Evolutionary conservation across 2,329 filamentous ascomycete genomes (phyloP), one percentile per base, ranked within the genome.

Genomic region (Epichloe scottii): DNA sequence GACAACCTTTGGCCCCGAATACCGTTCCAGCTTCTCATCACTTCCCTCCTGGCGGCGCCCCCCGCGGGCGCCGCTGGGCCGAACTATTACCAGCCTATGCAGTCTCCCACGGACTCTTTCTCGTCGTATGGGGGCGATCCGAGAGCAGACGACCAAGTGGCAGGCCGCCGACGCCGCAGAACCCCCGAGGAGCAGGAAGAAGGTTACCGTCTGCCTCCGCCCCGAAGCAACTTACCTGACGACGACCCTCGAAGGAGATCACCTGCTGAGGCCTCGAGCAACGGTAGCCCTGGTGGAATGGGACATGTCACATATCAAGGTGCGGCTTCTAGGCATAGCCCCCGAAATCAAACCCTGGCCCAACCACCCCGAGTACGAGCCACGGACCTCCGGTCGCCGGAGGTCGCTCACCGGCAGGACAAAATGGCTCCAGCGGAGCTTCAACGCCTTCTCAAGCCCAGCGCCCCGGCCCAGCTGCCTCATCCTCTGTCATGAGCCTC

Each of bases 231-330:
- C 26, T 66, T 66, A 30, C 59, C 65, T 40, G 75, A 78, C 15
- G 74, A 78, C 30, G 73, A 76, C 53, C 67, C 69, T 34, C 69
- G 73, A 47, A 66, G 75, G 54, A 70, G 75, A 50, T 78, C 76
- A 11, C 76, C 76, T 10, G 71, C 70, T 17, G 75, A 76, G 26
- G 71, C 70, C 48, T 70, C 71, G 35, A 71, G 68, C 55, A 68
- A 66, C 53, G 72, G 69, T 58, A 78, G 75, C 49, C 74, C 75
- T 17, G 66, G 66, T 21, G 67, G 65, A 35, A 63, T 68, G 49
- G 58, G 64, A 19, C 72, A 75, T 37, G 65, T 57, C 3, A 57
- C 68, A 7, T 69, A 66, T 49, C 65, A 63, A 56, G 63, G 64
- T 56, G 54, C 63, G 19, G 63, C 63, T 56, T 53, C 65, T 17